Conservation (phyloP, 1,284 basidiomycete species). For the Lignosus rhinocerotis region DNA sequence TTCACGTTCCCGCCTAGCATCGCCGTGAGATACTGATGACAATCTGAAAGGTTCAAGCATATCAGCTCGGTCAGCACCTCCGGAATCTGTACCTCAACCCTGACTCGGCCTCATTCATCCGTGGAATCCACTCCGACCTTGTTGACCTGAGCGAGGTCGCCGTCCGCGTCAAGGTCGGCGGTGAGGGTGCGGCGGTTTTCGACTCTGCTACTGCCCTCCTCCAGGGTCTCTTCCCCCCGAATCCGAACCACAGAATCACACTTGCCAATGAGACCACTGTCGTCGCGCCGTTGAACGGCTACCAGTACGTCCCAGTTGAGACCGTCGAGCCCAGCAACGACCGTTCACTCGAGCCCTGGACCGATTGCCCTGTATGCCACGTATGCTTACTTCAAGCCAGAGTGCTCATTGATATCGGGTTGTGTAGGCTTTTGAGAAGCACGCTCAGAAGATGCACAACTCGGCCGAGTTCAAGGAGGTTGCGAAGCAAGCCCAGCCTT, state of each 20-base stretch:
- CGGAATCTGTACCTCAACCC: slow-evolving; percentile 70
- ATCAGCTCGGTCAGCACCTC: slow-evolving; percentile 68
- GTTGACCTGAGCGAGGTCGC: slow-evolving; percentile 73
- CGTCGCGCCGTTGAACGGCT: slow-evolving; percentile 77
- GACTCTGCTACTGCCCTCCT: slow-evolving; percentile 78
- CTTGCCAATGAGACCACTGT: slow-evolving; percentile 80
- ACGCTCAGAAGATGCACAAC: slow-evolving; percentile 54
- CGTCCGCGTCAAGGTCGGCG: slow-evolving; percentile 79
- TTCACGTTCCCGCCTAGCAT: neutral
- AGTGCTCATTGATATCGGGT: neutral
- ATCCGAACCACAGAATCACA: slow-evolving; percentile 62
- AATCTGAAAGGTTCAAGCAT: slow-evolving; percentile 59
- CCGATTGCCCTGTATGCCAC: slow-evolving; percentile 67
- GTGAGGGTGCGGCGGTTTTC: slow-evolving; percentile 82
- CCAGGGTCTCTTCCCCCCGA: slow-evolving; percentile 81
- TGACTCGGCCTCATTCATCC: slow-evolving; percentile 65
- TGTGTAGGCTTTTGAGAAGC: slow-evolving; percentile 60
- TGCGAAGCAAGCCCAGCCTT: slow-evolving; percentile 54
- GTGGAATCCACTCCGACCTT: slow-evolving; percentile 64
- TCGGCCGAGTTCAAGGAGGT: slow-evolving; percentile 68
- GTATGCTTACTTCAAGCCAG: neutral
- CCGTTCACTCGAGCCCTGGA: slow-evolving; percentile 84
- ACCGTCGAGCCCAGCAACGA: slow-evolving; percentile 83
- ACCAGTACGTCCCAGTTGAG: slow-evolving; percentile 83
- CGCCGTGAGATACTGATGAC: neutral